Base-by-base conservation (phyloP, 257 asterid genomes). In the Fraxinus excelsior region DNA sequence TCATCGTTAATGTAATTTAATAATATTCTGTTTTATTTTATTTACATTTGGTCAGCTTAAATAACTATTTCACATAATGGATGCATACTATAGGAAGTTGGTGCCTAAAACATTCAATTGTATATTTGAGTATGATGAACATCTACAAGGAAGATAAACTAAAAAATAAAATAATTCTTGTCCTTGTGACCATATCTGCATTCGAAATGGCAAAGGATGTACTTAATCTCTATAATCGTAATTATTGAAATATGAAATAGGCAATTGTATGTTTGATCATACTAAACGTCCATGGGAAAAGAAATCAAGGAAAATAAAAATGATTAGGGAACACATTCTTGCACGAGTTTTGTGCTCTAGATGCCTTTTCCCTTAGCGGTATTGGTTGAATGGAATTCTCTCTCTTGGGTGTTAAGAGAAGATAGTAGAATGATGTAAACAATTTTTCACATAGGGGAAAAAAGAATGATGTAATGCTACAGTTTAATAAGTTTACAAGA, bases 241-340 rank as follows among this genome's bases (percentile, higher is more conserved):
- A 78, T 44, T 5, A 74, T 31, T 16, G 56, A 16, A 66, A 44
- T 44, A 71, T 78, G 31, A 13, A n/a, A 14, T 37, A 26, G 21
- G 75, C 73, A 60, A 26, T 78, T 70, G 60, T 34, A 46, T 44
- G 35, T 56, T 60, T 62, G 67, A 68, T 67, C 78, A 44, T 70
- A 51, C 26, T 72, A 70, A 56, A 38, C 32, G 76, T 7, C 58
- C 13, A 26, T 44, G 72, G 37, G 67, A 62, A 46, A 51, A 16
- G 70, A 80, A 62, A 34, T 32, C 29, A 25, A 34, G 31, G 67
- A 72, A 18, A 34, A 25, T 65, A 34, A 35, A 74, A 71, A 35
- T 14, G 31, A 51, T 35, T 12, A 9, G 42, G 32, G 44, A 28
- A 31, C 51, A 26, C 28, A 56, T 73, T 25, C 62, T 68, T 60